Conservation (phyloP, 306 rosid genomes). For the Trichosanthes cucumerina region DNA sequence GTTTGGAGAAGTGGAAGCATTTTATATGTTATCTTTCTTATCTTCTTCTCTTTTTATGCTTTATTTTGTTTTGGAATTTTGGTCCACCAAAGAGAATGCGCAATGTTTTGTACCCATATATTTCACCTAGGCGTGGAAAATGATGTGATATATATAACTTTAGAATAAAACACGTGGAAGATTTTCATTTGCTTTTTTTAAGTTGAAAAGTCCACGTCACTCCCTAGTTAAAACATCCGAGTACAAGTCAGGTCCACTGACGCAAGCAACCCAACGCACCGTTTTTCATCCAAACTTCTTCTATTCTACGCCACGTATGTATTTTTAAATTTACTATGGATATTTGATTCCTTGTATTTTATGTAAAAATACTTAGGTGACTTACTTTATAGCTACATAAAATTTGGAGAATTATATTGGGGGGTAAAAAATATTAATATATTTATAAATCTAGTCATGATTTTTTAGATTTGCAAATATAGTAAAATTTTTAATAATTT, state of each 20-base stretch:
- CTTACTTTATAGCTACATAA: no score
- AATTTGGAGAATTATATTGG: no score
- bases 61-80: neutral
- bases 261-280: no score
- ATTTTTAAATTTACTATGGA: no score
- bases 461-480: no score
- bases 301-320: no score
- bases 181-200: neutral
- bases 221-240: neutral
- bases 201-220: neutral
- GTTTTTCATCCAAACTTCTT: neutral
- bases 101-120: neutral
- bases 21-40: neutral
- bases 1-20: neutral
- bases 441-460: no score
- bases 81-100: neutral
- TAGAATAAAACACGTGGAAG: neutral
- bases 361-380: no score
- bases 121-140: neutral
- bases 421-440: no score
- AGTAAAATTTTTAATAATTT: no score
- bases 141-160: neutral
- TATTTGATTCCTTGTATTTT: no score
- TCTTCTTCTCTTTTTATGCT: neutral
- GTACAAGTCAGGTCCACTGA: neutral